phyloP scores from a whole-genome alignment of 2,329 filamentous ascomycete genomes.

The Zalaria obscura region DNA sequence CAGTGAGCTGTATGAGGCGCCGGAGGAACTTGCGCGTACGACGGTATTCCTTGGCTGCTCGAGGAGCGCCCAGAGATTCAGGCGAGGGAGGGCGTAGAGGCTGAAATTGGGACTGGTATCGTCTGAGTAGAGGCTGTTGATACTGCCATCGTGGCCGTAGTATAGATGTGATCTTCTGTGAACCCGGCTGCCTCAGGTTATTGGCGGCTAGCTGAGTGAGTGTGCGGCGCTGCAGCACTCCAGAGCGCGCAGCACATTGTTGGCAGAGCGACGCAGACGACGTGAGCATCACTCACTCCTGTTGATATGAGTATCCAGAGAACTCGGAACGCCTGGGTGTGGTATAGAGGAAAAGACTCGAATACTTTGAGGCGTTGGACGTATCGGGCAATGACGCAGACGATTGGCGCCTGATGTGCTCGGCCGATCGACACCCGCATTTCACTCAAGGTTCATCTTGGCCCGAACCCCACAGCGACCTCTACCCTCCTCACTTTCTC shows the following conservation, averaged over 20 bases:
- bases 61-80: conserved; percentile 59
- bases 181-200: background rate
- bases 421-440: too few relatives aligned
- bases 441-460: too few relatives aligned
- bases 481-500: conserved; percentile 1
- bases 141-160: background rate
- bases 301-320: background rate
- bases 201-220: background rate
- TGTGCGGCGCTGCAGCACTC: background rate
- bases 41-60: conserved; percentile 55
- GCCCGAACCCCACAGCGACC: background rate
- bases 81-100: conserved; percentile 55
- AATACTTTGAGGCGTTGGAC: too few relatives aligned
- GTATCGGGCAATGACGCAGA: too few relatives aligned
- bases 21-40: conserved; percentile 64
- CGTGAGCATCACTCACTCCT: background rate
- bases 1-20: conserved; percentile 49
- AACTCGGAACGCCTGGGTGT: background rate
- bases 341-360: background rate
- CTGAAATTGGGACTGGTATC: conserved; percentile 23
- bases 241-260: background rate
- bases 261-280: background rate
- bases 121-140: conserved; percentile 2
- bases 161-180: background rate
- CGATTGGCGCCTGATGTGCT: too few relatives aligned